Conservation (phyloP, 805 yeast genomes). For the Suhomyces sp. region DNA sequence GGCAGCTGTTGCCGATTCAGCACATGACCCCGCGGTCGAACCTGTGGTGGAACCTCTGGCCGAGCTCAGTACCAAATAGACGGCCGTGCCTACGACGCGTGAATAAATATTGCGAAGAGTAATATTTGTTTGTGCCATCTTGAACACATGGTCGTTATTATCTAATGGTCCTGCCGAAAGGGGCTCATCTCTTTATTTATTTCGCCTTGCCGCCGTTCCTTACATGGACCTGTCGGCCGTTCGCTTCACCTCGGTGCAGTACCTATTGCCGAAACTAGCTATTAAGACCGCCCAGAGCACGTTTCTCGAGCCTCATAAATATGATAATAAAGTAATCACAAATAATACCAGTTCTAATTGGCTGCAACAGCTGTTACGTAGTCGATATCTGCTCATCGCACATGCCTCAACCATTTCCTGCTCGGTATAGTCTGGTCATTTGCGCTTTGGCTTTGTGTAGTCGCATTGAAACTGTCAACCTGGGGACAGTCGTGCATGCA, state of each 20-base stretch:
- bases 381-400: not conserved
- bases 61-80: not conserved
- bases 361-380: not conserved
- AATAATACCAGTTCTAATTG: not conserved
- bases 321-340: not conserved
- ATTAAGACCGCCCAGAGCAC: not conserved
- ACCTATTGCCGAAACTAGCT: not conserved
- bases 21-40: slow-evolving; percentile 1
- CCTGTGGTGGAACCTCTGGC: not conserved
- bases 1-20: not conserved
- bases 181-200: not conserved
- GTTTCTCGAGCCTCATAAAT: not conserved
- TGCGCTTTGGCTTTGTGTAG: not conserved
- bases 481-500: not conserved
- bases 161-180: not conserved
- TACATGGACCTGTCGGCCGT: not conserved
- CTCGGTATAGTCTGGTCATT: not conserved
- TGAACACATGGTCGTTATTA: not conserved
- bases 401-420: not conserved
- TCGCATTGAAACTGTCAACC: not conserved
- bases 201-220: not conserved
- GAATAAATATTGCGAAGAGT: not conserved
- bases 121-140: not conserved
- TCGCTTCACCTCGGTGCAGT: not conserved
- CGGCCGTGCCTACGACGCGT: not conserved